A percentile compares a stretch with the other conserved stretches of the same genome.
Conservation (phyloP, 257 asterid species). For the Ilex aquifolium region DNA sequence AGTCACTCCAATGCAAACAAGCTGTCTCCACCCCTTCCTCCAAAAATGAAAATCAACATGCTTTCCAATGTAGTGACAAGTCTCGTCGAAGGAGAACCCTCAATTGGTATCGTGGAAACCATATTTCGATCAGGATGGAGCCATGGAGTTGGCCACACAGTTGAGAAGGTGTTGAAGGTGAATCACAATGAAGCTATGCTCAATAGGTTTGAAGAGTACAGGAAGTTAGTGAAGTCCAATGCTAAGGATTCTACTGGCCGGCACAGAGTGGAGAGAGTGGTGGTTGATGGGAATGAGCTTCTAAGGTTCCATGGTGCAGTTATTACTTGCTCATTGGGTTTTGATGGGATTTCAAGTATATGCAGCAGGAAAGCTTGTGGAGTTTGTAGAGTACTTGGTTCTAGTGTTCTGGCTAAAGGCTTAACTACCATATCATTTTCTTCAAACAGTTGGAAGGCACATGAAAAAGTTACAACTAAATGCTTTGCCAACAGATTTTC, state of each 20-base stretch:
- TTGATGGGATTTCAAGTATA: neutral
- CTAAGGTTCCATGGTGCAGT: conserved; percentile 4
- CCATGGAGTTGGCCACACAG: conserved; percentile 1
- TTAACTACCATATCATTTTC: conserved; percentile 1
- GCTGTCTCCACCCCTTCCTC: too few species aligned
- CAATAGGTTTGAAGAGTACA: too few species aligned
- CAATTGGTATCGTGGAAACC: conserved; percentile 1
- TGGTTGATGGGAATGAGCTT: too few species aligned
- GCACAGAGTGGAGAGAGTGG: too few species aligned
- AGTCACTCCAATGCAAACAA: too few species aligned
- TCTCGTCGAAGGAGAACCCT: neutral
- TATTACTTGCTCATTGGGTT: conserved; percentile 8
- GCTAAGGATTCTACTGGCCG: too few species aligned
- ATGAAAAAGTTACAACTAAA: conserved; percentile 5
- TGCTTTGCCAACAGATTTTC: neutral
- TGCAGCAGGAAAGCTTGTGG: conserved; percentile 11
- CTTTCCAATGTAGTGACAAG: neutral
- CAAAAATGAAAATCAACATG: too few species aligned
- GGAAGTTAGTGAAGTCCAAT: neutral
- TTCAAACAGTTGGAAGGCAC: conserved; percentile 14
- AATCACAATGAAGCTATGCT: neutral
- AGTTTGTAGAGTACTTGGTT: conserved; percentile 1
- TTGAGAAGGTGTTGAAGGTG: conserved; percentile 14
- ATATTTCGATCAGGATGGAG: conserved; percentile 11
- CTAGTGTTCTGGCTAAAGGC: neutral